phyloP scores from a whole-genome alignment of 2,329 filamentous ascomycete species.

The Penicillium sp. region DNA sequence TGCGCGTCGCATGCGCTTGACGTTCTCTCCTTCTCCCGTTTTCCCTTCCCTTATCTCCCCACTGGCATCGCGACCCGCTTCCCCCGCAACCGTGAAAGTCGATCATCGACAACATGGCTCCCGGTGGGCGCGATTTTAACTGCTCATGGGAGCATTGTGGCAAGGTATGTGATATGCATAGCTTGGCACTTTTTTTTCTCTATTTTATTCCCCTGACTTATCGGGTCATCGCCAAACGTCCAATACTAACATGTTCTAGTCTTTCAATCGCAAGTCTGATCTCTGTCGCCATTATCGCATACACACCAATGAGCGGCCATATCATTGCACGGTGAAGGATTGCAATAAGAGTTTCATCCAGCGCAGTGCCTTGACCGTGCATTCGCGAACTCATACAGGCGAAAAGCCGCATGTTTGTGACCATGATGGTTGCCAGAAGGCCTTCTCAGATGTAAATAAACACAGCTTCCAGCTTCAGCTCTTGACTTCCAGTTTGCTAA shows the following conservation, averaged over 20 bases:
- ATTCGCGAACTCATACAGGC: slow-evolving; percentile 46
- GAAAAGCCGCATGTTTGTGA: slow-evolving; percentile 48
- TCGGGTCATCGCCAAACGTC: background rate
- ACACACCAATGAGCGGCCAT: slow-evolving; percentile 51
- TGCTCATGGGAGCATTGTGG: slow-evolving; percentile 46
- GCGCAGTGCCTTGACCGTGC: slow-evolving; percentile 49
- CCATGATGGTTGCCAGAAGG: slow-evolving; percentile 44
- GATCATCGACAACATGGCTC: slow-evolving; percentile 34
- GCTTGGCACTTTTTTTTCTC: background rate
- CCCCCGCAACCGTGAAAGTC: slow-evolving; percentile 11
- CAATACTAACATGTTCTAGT: slow-evolving; percentile 28
- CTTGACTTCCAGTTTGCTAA: slow-evolving; percentile 7
- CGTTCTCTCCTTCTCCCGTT: background rate
- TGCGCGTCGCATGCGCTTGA: slow-evolving; percentile 18
- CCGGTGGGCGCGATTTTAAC: slow-evolving; percentile 45
- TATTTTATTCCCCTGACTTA: background rate
- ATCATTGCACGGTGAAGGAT: slow-evolving; percentile 45
- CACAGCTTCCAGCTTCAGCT: background rate
- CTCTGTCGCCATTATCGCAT: slow-evolving; percentile 50
- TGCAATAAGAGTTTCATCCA: slow-evolving; percentile 53
- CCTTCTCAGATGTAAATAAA: slow-evolving; percentile 45
- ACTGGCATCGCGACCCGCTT: slow-evolving; percentile 17
- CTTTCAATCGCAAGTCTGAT: slow-evolving; percentile 52
- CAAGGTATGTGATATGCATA: slow-evolving; percentile 35
- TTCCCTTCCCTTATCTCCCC: slow-evolving; percentile 4